phyloP scores from a whole-genome alignment of 2,329 filamentous ascomycete species.

The Botrytis medusae region DNA sequence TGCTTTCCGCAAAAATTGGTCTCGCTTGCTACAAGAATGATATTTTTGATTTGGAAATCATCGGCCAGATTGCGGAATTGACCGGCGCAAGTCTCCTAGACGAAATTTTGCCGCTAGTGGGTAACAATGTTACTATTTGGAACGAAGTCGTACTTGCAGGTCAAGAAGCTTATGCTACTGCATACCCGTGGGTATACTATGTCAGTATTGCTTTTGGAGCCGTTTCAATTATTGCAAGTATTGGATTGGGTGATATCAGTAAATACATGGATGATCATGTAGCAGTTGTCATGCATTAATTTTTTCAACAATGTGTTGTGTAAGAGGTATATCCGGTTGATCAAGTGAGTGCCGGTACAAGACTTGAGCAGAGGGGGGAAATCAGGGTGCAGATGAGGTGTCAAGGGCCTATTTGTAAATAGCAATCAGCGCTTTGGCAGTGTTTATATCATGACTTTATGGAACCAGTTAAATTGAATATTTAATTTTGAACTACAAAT shows the following conservation, averaged over 20 bases:
- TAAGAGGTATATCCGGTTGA: neutral
- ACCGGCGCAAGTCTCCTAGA: slow-evolving; percentile 54
- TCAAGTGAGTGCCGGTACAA: neutral
- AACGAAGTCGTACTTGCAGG: slow-evolving; percentile 55
- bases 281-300: slow-evolving; percentile 43
- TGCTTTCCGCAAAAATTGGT: slow-evolving; percentile 33
- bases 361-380: neutral
- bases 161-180: slow-evolving; percentile 55
- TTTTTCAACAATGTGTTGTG: too few relatives aligned
- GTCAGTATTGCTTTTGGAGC: slow-evolving; percentile 61
- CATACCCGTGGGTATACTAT: slow-evolving; percentile 62
- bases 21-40: slow-evolving; percentile 27
- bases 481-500: neutral
- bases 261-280: slow-evolving; percentile 60
- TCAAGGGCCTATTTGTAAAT: neutral
- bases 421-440: neutral
- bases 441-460: neutral
- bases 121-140: slow-evolving; percentile 50
- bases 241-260: slow-evolving; percentile 59
- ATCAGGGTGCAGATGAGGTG: neutral
- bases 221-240: slow-evolving; percentile 55
- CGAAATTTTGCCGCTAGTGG: slow-evolving; percentile 54
- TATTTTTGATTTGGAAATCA: slow-evolving; percentile 42
- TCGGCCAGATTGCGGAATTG: slow-evolving; percentile 52
- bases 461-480: neutral